Evolutionary conservation across 1,284 basidiomycete genomes (phyloP).

Genomic region (Naganishia sp.): DNA sequence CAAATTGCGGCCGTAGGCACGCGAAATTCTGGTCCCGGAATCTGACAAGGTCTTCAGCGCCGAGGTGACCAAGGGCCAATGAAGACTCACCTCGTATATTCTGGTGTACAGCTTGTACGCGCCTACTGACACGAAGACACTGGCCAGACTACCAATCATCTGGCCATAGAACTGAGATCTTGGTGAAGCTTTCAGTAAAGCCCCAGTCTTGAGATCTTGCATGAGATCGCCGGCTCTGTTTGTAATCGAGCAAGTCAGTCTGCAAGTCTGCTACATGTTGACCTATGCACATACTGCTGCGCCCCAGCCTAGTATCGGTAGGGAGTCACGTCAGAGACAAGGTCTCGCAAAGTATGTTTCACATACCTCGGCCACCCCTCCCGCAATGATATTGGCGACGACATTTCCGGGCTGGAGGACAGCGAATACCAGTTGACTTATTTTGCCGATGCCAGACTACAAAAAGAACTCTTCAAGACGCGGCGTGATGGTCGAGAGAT

Average conservation of each 20-base stretch:
- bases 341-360: not conserved
- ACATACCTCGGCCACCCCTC: conserved; percentile 78
- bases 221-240: conserved; percentile 89
- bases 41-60: conserved; percentile 31
- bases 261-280: too few species aligned
- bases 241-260: conserved; percentile 1
- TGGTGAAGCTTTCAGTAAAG: conserved; percentile 81
- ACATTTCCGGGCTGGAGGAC: conserved; percentile 91
- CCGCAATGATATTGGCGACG: conserved; percentile 93
- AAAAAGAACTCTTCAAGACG: conserved; percentile 30
- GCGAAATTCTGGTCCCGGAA: conserved; percentile 80
- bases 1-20: conserved; percentile 83
- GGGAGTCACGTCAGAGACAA: not conserved
- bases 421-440: conserved; percentile 90
- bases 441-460: conserved; percentile 88
- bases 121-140: conserved; percentile 82
- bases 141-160: conserved; percentile 80
- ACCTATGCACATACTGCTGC: conserved; percentile 68
- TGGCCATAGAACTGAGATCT: conserved; percentile 85
- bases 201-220: conserved; percentile 97
- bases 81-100: conserved; percentile 63
- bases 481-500: conserved; percentile 16
- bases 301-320: conserved; percentile 66
- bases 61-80: too few species aligned
- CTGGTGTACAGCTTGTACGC: conserved; percentile 84